Conservation (phyloP, 176 grass and related monocot genomes). For the Cenchrus fungigraminus region DNA sequence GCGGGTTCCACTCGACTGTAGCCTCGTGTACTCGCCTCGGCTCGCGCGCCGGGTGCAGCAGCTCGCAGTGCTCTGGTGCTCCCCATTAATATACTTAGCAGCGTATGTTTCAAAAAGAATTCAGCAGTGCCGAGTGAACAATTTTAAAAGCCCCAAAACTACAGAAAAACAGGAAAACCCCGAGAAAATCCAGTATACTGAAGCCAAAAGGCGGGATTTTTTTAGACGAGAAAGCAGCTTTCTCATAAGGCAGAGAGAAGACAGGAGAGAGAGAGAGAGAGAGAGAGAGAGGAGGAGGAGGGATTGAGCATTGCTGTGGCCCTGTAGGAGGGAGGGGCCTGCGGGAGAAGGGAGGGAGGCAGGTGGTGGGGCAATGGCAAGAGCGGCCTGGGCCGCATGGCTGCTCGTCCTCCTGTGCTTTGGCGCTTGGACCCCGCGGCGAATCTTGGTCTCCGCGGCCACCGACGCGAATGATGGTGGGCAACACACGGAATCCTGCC, state of each 20-base stretch:
- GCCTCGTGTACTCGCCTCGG: conserved; percentile 39
- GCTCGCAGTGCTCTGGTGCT: conserved; percentile 14
- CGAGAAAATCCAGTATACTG: background rate
- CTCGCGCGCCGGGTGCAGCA: conserved; percentile 25
- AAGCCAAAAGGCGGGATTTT: conserved; percentile 28
- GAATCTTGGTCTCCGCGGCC: conserved; percentile 44
- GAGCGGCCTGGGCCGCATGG: conserved; percentile 11
- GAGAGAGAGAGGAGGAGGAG: background rate
- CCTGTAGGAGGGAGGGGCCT: background rate
- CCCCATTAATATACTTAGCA: conserved; percentile 26
- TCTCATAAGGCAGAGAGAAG: conserved; percentile 33
- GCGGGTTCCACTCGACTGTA: background rate
- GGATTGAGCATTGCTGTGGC: conserved; percentile 19
- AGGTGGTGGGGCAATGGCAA: conserved; percentile 45
- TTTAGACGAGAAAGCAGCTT: conserved; percentile 46
- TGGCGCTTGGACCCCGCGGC: conserved; percentile 35
- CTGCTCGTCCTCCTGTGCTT: conserved; percentile 30
- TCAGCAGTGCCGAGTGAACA: conserved; percentile 2
- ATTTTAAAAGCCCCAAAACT: conserved; percentile 8
- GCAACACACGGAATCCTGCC: conserved; percentile 19
- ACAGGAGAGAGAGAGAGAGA: background rate
- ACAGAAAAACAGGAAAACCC: background rate
- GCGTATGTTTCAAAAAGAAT: conserved; percentile 4
- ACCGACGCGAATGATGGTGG: conserved; percentile 61
- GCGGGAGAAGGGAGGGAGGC: background rate